Evolutionary conservation across 257 asterid genomes (phyloP).

Genomic region (Scutellaria barbata): DNA sequence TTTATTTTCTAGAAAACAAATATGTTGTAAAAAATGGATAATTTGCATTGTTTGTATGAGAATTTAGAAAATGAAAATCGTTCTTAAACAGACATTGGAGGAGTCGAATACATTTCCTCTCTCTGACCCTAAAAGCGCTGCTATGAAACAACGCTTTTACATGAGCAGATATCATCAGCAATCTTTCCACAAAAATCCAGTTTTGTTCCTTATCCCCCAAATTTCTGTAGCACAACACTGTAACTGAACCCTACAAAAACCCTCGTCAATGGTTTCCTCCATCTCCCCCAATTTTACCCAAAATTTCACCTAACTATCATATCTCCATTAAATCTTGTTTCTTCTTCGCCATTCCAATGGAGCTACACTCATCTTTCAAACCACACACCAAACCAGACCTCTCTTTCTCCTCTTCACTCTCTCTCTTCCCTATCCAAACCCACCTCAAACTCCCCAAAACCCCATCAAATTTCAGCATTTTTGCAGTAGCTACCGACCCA

Average conservation of each 20-base stretch:
- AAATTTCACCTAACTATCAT: conserved; percentile 24
- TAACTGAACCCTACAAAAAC: conserved; percentile 58
- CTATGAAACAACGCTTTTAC: no score
- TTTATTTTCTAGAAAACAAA: no score
- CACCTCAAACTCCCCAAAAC: conserved; percentile 54
- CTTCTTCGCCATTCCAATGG: conserved; percentile 47
- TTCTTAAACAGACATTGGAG: no score
- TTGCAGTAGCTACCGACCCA: conserved; percentile 77
- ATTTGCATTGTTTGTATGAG: no score
- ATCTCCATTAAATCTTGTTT: neutral
- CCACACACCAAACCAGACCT: conserved; percentile 58
- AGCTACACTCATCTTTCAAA: conserved; percentile 65
- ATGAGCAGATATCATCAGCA: no score
- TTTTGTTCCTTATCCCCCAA: conserved; percentile 50
- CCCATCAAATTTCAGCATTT: conserved; percentile 41
- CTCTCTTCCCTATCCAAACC: conserved; percentile 63
- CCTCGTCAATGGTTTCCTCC: conserved; percentile 45
- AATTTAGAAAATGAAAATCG: no score
- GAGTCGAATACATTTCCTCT: no score
- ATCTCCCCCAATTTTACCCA: neutral
- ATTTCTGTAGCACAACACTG: neutral
- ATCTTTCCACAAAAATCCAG: conserved; percentile 23
- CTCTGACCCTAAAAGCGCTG: no score
- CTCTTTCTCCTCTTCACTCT: conserved; percentile 72
- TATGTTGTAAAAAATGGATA: no score